Percentiles rank a stretch among this genome's conserved stretches.
phyloP scores from a whole-genome alignment of 2,329 filamentous ascomycete species.

The Apiospora rasikravindrae region DNA sequence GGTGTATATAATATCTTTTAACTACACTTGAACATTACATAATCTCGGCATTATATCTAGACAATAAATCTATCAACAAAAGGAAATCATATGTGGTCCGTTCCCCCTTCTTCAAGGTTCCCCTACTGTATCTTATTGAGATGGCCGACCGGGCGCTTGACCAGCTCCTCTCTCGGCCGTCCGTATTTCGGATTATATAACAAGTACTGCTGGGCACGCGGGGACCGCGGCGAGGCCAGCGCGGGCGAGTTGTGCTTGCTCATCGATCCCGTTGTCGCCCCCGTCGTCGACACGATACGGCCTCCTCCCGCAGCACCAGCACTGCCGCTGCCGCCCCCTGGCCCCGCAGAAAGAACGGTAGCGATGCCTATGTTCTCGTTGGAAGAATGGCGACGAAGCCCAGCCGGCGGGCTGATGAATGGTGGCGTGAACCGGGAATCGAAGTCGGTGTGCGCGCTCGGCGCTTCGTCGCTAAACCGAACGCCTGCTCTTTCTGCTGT shows the following conservation, averaged over 20 bases:
- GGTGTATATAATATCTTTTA: not conserved
- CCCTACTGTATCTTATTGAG: slow-evolving; percentile 19
- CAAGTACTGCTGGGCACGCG: slow-evolving; percentile 36
- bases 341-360: slow-evolving; percentile 21
- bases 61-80: not conserved
- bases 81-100: not conserved
- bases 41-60: not conserved
- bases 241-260: not conserved
- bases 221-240: slow-evolving; percentile 26
- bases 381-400: not conserved
- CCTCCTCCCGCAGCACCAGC: not conserved
- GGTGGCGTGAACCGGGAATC: slow-evolving; percentile 3
- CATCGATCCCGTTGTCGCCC: slow-evolving; percentile 22
- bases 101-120: not conserved
- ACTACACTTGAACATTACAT: not conserved
- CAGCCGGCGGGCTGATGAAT: not conserved
- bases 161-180: slow-evolving; percentile 22
- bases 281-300: slow-evolving; percentile 26
- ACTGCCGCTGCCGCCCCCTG: not conserved
- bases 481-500: not conserved
- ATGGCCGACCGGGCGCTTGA: slow-evolving; percentile 16
- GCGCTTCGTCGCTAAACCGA: not conserved
- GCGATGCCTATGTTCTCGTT: slow-evolving; percentile 16
- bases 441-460: slow-evolving; percentile 3
- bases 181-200: slow-evolving; percentile 36